Base-by-base conservation (phyloP, 176 grass and related monocot genomes). In the Triticum urartu region DNA sequence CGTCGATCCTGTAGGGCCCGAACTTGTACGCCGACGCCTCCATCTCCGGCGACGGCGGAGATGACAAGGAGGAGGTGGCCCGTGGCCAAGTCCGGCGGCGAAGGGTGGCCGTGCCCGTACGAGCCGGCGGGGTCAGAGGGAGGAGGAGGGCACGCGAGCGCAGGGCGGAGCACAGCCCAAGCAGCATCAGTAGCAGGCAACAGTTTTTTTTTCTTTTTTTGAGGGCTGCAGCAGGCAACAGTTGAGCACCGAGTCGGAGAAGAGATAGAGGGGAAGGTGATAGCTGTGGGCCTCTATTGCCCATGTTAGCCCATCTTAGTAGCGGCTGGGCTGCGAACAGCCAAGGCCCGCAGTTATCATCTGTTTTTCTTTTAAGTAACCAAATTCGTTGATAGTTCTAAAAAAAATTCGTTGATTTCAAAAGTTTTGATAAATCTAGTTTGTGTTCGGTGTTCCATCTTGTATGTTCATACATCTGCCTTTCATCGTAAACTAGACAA, bases 1-100 rank as follows among this genome's bases (percentile, higher is more conserved):
- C 67, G 72, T 92, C 83, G 80, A 98, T 98, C 87, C 87, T 93
- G 86, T 98, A 98, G 11, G 89, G 93, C 4, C 93, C 95, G 71
- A 97, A 97, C 74, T 17, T 89, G 81, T 93, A 97, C 7, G 81
- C 28, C 39, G 61, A 9, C 25, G 18, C 79, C 81, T 84, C 87
- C 77, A 86, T 89, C 87, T 3, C 20, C 28, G 7, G 15, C 30
- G 81, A 15, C 6, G 73, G 20, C 12, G 64, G 8, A 9, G 34
- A 36, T 0, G 21, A 35, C 4, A 32, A 40, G 9, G 75, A 33
- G 47, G 47, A 77, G 50, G 20, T n/a, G 9, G 68, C 68, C 8
- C 68, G 34, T 35, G 35, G 18, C 34, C 68, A n/a, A 9, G 18
- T 21, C 34, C 9, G 18, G 68, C 68, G 68, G 9, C 35, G 68